Evolutionary conservation across 805 yeast genomes (phyloP).

Genomic region (Candida endomychidarum): DNA sequence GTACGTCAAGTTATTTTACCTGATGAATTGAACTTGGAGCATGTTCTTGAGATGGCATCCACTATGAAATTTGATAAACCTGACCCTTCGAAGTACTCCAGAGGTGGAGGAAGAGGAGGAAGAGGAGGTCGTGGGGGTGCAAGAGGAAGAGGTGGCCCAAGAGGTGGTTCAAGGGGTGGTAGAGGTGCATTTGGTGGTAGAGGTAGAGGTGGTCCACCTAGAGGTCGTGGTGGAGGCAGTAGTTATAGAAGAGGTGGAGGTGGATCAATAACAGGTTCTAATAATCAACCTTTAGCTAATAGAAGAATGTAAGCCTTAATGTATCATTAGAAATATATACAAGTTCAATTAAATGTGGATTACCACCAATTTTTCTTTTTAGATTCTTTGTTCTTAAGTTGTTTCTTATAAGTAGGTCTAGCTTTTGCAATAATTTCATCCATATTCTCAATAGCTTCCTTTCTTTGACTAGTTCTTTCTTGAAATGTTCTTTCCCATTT

Average conservation of each 20-base stretch:
- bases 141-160: conserved; percentile 6
- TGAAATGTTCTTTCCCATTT: conserved; percentile 71
- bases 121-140: conserved; percentile 18
- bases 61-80: conserved; percentile 9
- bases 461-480: conserved; percentile 58
- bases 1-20: conserved; percentile 82
- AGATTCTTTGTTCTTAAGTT: conserved; percentile 35
- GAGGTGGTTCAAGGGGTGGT: conserved; percentile 2
- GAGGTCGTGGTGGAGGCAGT: conserved; percentile 17
- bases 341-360: conserved; percentile 1
- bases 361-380: conserved; percentile 40
- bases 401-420: conserved; percentile 49
- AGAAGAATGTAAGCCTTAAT: conserved; percentile 18
- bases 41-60: conserved; percentile 53
- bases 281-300: conserved; percentile 14
- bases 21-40: conserved; percentile 76
- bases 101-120: conserved; percentile 5
- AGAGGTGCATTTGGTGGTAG: conserved; percentile 16
- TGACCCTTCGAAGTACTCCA: no score
- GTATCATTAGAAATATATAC: conserved; percentile 7
- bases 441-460: conserved; percentile 61
- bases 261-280: conserved; percentile 10
- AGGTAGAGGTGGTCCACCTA: conserved; percentile 18
- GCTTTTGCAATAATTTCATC: conserved; percentile 67
- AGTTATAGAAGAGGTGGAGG: conserved; percentile 17